These are phyloP conservation scores for Magnaporthales sp. DNA, from an alignment of 2,329 filamentous ascomycete genomes.

Conservation along the genomic window DNA sequence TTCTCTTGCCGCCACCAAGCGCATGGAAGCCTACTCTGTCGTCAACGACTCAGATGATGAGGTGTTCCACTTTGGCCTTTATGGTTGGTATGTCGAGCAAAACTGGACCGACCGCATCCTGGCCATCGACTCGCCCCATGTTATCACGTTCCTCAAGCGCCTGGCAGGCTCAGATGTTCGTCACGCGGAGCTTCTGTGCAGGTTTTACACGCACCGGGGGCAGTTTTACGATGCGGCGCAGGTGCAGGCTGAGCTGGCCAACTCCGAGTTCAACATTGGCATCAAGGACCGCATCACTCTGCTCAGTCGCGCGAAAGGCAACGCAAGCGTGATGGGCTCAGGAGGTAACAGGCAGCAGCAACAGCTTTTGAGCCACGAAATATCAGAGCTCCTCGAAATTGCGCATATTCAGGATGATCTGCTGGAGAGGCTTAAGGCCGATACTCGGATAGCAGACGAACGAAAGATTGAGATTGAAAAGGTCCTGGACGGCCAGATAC, in stretches of 20 bases:
- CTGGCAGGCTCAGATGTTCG: conserved; percentile 63
- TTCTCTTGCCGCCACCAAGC: conserved; percentile 68
- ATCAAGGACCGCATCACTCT: conserved; percentile 83
- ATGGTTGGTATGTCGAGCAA: conserved; percentile 90
- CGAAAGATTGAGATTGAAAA: conserved; percentile 55
- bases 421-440: conserved; percentile 65
- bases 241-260: conserved; percentile 76
- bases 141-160: conserved; percentile 76
- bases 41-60: conserved; percentile 85
- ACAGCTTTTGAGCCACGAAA: conserved; percentile 76
- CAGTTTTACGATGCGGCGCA: conserved; percentile 80
- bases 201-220: conserved; percentile 79
- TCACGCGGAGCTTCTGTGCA: conserved; percentile 86
- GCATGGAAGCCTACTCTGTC: conserved; percentile 81
- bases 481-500: conserved; percentile 69
- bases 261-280: conserved; percentile 70
- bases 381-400: conserved; percentile 80
- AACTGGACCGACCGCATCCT: conserved; percentile 81
- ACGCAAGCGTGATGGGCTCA: conserved; percentile 74
- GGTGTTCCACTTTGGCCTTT: conserved; percentile 92
- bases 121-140: conserved; percentile 74
- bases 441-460: conserved; percentile 58
- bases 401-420: conserved; percentile 94
- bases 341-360: conserved; percentile 72
- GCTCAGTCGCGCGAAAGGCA: conserved; percentile 82